These are phyloP conservation scores for Phytomonas sp. DNA, from an alignment of 208 protist species.

Conservation along the genomic window DNA sequence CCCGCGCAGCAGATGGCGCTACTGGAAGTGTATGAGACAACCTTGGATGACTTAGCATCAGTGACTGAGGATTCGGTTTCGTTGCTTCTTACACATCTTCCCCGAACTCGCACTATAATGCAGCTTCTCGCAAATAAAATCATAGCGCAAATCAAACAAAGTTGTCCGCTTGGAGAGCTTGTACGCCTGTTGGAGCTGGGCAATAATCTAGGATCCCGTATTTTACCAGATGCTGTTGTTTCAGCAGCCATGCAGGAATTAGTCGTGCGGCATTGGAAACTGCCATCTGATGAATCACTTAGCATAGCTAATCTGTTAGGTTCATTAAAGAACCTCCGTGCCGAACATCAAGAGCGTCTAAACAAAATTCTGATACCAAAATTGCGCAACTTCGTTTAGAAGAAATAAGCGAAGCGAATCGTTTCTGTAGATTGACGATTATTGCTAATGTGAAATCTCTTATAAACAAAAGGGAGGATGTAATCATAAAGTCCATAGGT, in stretches of 20 bases:
- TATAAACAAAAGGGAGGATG: background rate
- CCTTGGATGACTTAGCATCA: conserved; percentile 21
- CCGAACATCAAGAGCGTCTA: conserved; percentile 45
- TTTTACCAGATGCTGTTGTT: conserved; percentile 54
- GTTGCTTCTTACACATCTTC: conserved; percentile 25
- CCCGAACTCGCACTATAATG: conserved; percentile 25
- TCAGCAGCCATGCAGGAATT: conserved; percentile 60
- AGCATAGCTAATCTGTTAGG: conserved; percentile 25
- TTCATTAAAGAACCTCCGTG: conserved; percentile 36
- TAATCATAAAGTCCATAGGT: background rate
- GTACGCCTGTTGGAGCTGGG: conserved; percentile 54
- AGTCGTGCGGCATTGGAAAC: conserved; percentile 23
- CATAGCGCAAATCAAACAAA: conserved; percentile 32
- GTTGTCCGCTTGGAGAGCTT: conserved; percentile 31
- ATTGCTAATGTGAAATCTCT: background rate
- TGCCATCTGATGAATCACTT: conserved; percentile 22
- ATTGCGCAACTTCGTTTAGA: conserved; percentile 26
- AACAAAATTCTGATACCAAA: conserved; percentile 41
- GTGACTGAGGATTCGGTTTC: background rate
- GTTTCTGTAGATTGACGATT: background rate
- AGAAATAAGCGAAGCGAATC: background rate
- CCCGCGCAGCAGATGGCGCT: conserved; percentile 44
- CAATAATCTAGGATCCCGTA: conserved; percentile 32
- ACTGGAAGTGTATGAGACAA: conserved; percentile 40
- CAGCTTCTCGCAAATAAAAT: conserved; percentile 42